Evolutionary conservation across 352 stramenopile genomes (phyloP), one percentile per base, ranked within the genome.

Genomic region (Peronospora farinosa): DNA sequence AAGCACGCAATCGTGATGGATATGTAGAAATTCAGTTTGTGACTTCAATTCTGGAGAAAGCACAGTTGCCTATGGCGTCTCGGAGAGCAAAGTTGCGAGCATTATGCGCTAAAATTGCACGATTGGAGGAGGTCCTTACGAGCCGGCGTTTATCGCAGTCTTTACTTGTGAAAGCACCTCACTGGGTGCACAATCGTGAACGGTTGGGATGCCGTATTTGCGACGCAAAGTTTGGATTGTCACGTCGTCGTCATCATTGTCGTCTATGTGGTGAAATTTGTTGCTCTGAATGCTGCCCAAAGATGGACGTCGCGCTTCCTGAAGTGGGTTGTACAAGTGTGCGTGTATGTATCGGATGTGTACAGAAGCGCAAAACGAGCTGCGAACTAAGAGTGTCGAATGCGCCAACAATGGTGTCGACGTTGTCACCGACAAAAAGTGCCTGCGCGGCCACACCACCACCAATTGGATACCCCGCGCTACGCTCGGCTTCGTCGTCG

Each of bases 11-110:
- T 17, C 57, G 52, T 10, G 65, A 78, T 4, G 72, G 72, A 17
- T 81, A 69, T 40, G 75, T 90, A 8, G 76, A 90, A 42, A 65
- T 90, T 16, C 79, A 90, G 51, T 85, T 88, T 45, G 79, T 84
- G 9, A 73, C 70, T 19, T 84, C 74, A 13, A 78, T 90, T 49
- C 58, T 90, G 47, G 79, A 90, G 54, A 84, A 84, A 40, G 65
- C 73, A 23, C 74, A 87, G 39, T 44, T 86, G 28, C 76, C 79
- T 15, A 65, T 78, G 43, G 59, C 51, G 3, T 66, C 66, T 13
- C 74, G 77, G 8, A 74, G 78, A 42, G 60, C 74, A 8, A 86
- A 86, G 50, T 45, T 88, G 33, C 73, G 72, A 19, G 61, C 65
- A 35, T 58, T 88, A 4, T 70, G 63, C n/a, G 60, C 61, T 15